Evolutionary conservation across 345 rosid species (phyloP).

Genomic region (Rubroshorea leprosula): DNA sequence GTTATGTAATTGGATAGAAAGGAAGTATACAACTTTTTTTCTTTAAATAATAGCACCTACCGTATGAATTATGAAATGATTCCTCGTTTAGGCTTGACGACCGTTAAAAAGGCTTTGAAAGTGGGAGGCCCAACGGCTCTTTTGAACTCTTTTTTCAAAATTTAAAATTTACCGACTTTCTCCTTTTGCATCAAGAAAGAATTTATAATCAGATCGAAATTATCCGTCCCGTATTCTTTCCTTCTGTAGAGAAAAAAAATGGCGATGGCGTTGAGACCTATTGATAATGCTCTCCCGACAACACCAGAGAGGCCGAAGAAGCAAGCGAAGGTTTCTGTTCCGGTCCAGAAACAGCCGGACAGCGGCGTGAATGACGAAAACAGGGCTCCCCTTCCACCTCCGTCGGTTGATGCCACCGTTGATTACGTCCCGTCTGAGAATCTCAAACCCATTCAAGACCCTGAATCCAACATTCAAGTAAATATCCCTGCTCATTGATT

Average conservation of each 20-base stretch:
- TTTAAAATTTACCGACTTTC: background rate
- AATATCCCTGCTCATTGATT: background rate
- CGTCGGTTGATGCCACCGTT: slow-evolving; percentile 1
- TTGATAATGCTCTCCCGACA: slow-evolving; percentile 69
- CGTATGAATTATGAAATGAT: background rate
- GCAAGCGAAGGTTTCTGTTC: slow-evolving; percentile 39
- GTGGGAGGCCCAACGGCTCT: slow-evolving; percentile 11
- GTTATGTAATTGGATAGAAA: no score
- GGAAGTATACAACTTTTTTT: no score
- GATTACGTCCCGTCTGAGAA: slow-evolving; percentile 14
- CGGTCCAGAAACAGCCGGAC: slow-evolving; percentile 13
- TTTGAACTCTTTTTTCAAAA: slow-evolving; percentile 3
- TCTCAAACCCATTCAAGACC: slow-evolving; percentile 15
- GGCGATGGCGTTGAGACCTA: slow-evolving; percentile 75
- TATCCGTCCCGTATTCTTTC: background rate
- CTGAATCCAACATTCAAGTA: slow-evolving; percentile 16
- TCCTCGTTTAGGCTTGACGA: background rate
- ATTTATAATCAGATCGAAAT: background rate
- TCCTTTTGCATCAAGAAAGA: background rate
- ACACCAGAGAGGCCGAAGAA: slow-evolving; percentile 63
- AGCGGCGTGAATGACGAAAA: slow-evolving; percentile 12
- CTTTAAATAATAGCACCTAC: background rate
- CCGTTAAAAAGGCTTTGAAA: background rate
- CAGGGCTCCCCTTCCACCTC: slow-evolving; percentile 8
- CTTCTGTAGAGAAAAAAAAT: slow-evolving; percentile 1